These are phyloP conservation scores for Lolium rigidum DNA, from an alignment of 176 grass and related monocot species.

Conservation along the genomic window DNA sequence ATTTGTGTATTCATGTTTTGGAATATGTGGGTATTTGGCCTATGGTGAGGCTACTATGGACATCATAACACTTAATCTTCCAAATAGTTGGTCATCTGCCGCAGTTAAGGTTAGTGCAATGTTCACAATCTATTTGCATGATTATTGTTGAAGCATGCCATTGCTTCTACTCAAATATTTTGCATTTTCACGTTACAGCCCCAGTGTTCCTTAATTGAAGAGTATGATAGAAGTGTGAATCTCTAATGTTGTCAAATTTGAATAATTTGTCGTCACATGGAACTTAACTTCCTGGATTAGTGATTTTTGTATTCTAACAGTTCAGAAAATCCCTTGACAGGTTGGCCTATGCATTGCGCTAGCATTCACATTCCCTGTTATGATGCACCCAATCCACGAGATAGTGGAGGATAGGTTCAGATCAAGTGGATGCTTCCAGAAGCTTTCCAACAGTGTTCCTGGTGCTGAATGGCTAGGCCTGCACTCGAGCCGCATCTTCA, in stretches of 20 bases:
- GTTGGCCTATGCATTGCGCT: conserved; percentile 83
- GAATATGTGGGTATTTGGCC: conserved; percentile 84
- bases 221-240: neutral
- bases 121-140: conserved; percentile 25
- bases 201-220: neutral
- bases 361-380: conserved; percentile 85
- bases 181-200: neutral
- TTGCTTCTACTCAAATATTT: neutral
- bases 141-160: conserved; percentile 18
- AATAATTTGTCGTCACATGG: neutral
- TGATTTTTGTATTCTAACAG: neutral
- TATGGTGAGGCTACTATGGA: conserved; percentile 87
- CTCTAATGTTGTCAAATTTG: neutral
- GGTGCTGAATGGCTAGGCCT: conserved; percentile 47
- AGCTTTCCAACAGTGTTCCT: conserved; percentile 36
- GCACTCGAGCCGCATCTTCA: conserved; percentile 64
- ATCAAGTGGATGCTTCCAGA: conserved; percentile 72
- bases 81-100: conserved; percentile 63
- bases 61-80: conserved; percentile 97
- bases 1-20: conserved; percentile 71
- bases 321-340: conserved; percentile 49
- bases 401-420: conserved; percentile 68
- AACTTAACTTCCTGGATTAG: neutral
- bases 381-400: conserved; percentile 96
- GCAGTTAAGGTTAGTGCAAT: conserved; percentile 77